phyloP scores from a whole-genome alignment of 768 basidiomycete genomes.

The Macrolepiota albuminosa region DNA sequence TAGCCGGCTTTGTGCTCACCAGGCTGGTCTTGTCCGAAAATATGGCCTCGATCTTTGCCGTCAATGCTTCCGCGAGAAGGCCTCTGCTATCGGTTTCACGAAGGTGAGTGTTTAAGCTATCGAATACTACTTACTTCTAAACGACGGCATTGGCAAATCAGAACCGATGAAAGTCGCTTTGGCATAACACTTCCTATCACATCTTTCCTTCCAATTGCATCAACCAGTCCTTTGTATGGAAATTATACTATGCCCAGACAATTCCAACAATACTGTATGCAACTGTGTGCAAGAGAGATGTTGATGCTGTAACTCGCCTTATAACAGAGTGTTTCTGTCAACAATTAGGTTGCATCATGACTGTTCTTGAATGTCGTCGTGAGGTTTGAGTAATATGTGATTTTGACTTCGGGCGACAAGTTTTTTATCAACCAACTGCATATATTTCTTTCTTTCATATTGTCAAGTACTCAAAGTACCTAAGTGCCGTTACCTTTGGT shows the following conservation, averaged over 20 bases:
- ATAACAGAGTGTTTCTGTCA: neutral
- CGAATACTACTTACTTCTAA: neutral
- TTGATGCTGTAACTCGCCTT: neutral
- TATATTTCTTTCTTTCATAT: neutral
- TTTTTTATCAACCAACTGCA: neutral
- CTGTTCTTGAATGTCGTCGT: neutral
- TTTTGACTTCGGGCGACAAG: neutral
- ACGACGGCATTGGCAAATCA: conserved; percentile 12
- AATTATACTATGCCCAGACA: conserved; percentile 13
- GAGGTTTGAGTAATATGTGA: neutral
- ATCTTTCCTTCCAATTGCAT: neutral
- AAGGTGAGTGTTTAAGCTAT: conserved; percentile 58
- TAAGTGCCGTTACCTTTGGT: too few relatives aligned
- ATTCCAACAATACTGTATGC: neutral
- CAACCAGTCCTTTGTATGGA: conserved; percentile 14
- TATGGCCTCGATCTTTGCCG: conserved; percentile 97
- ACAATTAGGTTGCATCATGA: neutral
- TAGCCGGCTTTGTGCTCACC: conserved; percentile 94
- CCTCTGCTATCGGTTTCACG: conserved; percentile 87
- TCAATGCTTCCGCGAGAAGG: conserved; percentile 98
- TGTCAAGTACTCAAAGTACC: too few relatives aligned
- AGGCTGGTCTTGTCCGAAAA: conserved; percentile 96
- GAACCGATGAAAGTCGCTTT: conserved; percentile 36
- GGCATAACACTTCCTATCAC: neutral
- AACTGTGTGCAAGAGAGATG: neutral